Evolutionary conservation across 306 rosid genomes (phyloP).

Genomic region (Pyrus communis): DNA sequence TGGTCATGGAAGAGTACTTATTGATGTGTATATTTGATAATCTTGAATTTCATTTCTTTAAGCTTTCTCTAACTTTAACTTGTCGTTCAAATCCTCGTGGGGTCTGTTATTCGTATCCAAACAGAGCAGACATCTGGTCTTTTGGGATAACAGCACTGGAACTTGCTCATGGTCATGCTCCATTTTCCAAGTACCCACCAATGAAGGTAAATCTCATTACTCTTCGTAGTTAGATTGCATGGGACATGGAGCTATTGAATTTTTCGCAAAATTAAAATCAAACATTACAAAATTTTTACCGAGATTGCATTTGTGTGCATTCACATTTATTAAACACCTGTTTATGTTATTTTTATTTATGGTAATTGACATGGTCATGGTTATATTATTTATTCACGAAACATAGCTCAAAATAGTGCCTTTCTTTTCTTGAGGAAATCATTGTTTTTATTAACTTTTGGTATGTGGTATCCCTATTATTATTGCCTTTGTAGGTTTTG

Average conservation of each 20-base stretch:
- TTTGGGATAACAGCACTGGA: conserved; percentile 95
- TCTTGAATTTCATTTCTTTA: neutral
- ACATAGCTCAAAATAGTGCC: neutral
- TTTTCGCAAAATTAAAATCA: neutral
- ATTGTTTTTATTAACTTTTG: neutral
- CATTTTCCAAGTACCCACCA: conserved; percentile 92
- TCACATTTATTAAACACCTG: neutral
- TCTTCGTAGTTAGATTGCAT: neutral
- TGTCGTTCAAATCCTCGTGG: neutral
- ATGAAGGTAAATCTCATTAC: conserved; percentile 64
- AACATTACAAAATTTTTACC: neutral
- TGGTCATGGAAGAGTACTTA: neutral
- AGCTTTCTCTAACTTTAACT: neutral
- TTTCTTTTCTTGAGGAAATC: neutral
- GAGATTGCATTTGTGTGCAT: neutral
- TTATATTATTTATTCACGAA: neutral
- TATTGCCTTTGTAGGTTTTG: conserved; percentile 56
- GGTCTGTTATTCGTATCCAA: neutral
- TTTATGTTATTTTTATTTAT: neutral
- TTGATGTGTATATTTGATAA: neutral
- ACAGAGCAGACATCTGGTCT: conserved; percentile 95
- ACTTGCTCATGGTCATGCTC: conserved; percentile 99
- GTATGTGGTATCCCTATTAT: neutral
- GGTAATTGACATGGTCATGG: neutral
- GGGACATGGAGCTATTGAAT: neutral